These are phyloP conservation scores for Cephaloascus albidus DNA, from an alignment of 805 yeast species.

Conservation along the genomic window DNA sequence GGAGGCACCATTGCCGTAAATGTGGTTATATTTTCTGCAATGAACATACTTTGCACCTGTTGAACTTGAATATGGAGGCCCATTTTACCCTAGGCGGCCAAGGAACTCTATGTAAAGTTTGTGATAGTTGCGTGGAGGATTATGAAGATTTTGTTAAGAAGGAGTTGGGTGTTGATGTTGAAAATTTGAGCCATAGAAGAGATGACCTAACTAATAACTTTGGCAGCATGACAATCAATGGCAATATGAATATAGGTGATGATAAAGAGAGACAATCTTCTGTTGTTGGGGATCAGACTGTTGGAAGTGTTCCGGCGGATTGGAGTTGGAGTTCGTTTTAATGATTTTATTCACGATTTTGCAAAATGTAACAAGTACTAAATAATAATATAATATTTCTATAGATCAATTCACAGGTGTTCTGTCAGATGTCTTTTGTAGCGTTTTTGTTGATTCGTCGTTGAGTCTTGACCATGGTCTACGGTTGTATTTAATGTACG, in stretches of 20 bases:
- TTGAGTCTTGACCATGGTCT: too few species aligned
- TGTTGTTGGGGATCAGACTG: slow-evolving; percentile 32
- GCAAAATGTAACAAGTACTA: too few species aligned
- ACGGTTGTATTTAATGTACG: too few species aligned
- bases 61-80: slow-evolving; percentile 48
- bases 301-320: slow-evolving; percentile 56
- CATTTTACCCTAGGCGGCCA: slow-evolving; percentile 59
- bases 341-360: too few species aligned
- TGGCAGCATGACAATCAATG: slow-evolving; percentile 1
- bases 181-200: slow-evolving; percentile 3
- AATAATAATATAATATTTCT: too few species aligned
- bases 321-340: slow-evolving; percentile 77
- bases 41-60: slow-evolving; percentile 50
- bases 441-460: too few species aligned
- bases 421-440: too few species aligned
- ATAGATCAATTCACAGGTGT: too few species aligned
- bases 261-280: slow-evolving; percentile 12
- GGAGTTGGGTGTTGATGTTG: slow-evolving; percentile 23
- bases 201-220: slow-evolving; percentile 4
- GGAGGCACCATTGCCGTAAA: slow-evolving; percentile 77
- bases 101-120: slow-evolving; percentile 61
- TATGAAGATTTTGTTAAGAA: slow-evolving; percentile 40
- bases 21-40: slow-evolving; percentile 79
- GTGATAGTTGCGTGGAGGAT: slow-evolving; percentile 56
- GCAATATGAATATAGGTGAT: not conserved